Evolutionary conservation across 176 grass and related monocot genomes (phyloP).

Genomic region (Tillandsia leiboldiana): DNA sequence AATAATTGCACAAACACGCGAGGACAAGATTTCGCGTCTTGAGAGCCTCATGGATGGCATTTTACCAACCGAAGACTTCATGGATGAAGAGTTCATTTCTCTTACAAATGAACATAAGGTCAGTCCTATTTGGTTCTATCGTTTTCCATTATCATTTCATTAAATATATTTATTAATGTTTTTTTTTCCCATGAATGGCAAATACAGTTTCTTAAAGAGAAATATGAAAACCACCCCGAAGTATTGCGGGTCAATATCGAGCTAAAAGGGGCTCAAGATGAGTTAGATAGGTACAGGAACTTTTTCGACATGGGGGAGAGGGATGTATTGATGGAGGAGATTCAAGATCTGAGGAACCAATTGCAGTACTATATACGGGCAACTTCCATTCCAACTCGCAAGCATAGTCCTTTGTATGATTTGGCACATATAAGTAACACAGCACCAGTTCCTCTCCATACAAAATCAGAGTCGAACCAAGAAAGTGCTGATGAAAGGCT

Average conservation of each 20-base stretch:
- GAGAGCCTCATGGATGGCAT: slow-evolving; percentile 98
- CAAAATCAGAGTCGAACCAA: slow-evolving; percentile 39
- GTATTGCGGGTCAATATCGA: slow-evolving; percentile 58
- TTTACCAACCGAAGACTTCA: slow-evolving; percentile 84
- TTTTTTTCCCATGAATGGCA: slow-evolving; percentile 14
- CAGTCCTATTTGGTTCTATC: neutral
- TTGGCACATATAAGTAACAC: slow-evolving; percentile 26
- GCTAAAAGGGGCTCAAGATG: slow-evolving; percentile 59
- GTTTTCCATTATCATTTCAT: slow-evolving; percentile 1
- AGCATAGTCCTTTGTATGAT: slow-evolving; percentile 23
- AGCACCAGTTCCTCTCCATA: slow-evolving; percentile 16
- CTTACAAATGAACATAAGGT: slow-evolving; percentile 92
- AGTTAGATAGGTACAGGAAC: slow-evolving; percentile 59
- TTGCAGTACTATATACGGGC: slow-evolving; percentile 66
- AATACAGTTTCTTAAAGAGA: slow-evolving; percentile 64
- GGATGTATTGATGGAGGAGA: slow-evolving; percentile 85
- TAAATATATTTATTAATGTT: neutral
- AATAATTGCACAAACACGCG: slow-evolving; percentile 80
- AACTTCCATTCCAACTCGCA: slow-evolving; percentile 32
- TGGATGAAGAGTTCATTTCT: slow-evolving; percentile 73
- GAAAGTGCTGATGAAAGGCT: slow-evolving; percentile 30
- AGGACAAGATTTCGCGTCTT: slow-evolving; percentile 92
- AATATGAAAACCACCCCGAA: slow-evolving; percentile 89
- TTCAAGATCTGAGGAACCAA: slow-evolving; percentile 80
- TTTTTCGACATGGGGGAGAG: slow-evolving; percentile 57